A percentile compares a stretch with the other conserved stretches of the same genome.
Evolutionary conservation across 2,329 filamentous ascomycete species (phyloP).

Genomic region (Colletotrichum tropicicola): DNA sequence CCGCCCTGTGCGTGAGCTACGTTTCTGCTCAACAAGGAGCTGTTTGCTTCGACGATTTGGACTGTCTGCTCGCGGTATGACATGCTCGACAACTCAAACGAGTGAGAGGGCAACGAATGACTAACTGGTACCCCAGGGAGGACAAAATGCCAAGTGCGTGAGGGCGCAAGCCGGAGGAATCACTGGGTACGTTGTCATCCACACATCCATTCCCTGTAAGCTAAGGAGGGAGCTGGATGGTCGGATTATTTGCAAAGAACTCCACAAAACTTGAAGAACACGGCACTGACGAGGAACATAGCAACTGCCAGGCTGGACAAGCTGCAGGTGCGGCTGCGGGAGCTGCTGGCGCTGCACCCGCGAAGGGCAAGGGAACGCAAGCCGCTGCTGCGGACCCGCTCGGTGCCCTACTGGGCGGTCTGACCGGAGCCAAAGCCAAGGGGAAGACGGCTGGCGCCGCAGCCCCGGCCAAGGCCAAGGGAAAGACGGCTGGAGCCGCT

Average conservation of each 20-base stretch:
- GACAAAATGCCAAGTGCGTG: constrained; percentile 22
- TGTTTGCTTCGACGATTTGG: constrained; percentile 23
- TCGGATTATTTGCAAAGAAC: no score
- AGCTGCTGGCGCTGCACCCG: neutral
- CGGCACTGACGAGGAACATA: neutral
- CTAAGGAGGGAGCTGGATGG: no score
- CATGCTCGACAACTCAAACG: no score
- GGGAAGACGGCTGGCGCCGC: constrained; percentile 2
- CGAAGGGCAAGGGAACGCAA: neutral
- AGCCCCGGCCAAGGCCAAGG: constrained; percentile 8
- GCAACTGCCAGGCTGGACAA: constrained; percentile 1
- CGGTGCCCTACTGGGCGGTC: constrained; percentile 1
- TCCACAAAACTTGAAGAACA: neutral
- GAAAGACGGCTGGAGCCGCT: neutral
- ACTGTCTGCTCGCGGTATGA: constrained; percentile 18
- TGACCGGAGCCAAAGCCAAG: constrained; percentile 9
- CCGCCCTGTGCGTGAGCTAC: constrained; percentile 15
- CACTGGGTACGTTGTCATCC: constrained; percentile 16
- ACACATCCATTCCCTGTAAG: no score
- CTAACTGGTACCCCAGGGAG: neutral
- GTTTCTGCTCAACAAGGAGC: constrained; percentile 25
- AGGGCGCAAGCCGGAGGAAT: constrained; percentile 21
- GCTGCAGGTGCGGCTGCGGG: neutral
- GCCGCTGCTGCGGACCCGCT: constrained; percentile 12
- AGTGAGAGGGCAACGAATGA: neutral